These are phyloP conservation scores for Tillandsia fasciculata DNA, from an alignment of 176 grass and related monocot genomes.

Conservation along the genomic window DNA sequence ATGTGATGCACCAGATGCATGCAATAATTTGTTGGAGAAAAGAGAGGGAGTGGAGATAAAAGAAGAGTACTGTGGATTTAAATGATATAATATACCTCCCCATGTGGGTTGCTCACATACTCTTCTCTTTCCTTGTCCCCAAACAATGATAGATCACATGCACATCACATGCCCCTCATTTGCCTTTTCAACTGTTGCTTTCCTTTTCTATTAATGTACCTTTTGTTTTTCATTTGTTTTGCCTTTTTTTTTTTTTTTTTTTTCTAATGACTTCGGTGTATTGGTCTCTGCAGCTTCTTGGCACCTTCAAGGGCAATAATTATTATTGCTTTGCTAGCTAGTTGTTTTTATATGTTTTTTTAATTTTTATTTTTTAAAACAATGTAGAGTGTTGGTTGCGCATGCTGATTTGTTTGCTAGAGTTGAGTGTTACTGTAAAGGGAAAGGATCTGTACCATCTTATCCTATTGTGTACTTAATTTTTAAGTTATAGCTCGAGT, in stretches of 20 bases:
- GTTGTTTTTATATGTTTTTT: no score
- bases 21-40: background rate
- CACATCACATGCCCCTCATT: constrained; percentile 18
- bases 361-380: no score
- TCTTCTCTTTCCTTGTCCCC: constrained; percentile 4
- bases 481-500: no score
- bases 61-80: background rate
- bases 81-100: constrained; percentile 2
- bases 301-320: background rate
- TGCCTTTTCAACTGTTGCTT: background rate
- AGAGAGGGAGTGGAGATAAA: background rate
- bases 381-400: no score
- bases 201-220: background rate
- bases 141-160: constrained; percentile 36
- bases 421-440: no score
- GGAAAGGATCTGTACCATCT: no score
- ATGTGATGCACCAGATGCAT: no score
- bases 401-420: no score
- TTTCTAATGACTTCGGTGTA: background rate
- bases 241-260: background rate
- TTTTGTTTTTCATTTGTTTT: background rate
- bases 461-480: no score
- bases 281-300: background rate
- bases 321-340: no score
- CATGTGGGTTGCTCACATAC: constrained; percentile 24